These are phyloP conservation scores for Aspergillus phoenicis DNA, from an alignment of 2,329 filamentous ascomycete species.

Conservation along the genomic window DNA sequence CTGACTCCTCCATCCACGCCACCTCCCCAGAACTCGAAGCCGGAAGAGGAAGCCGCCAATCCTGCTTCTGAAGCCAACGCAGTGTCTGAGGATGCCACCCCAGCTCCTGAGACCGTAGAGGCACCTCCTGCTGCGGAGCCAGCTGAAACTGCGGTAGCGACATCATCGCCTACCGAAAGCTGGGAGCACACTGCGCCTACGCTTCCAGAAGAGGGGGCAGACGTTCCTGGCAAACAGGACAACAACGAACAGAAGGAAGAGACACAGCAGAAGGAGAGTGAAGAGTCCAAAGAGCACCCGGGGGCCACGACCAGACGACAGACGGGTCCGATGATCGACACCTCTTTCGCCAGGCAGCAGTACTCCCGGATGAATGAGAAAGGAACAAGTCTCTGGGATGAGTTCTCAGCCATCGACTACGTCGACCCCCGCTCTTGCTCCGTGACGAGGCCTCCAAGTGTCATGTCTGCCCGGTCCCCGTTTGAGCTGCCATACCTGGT, in stretches of 20 bases:
- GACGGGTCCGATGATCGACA: slow-evolving; percentile 33
- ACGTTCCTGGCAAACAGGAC: neutral
- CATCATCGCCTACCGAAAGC: slow-evolving; percentile 9
- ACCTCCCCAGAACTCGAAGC: slow-evolving; percentile 28
- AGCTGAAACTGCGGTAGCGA: neutral
- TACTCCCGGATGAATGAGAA: slow-evolving; percentile 32
- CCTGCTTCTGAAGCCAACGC: slow-evolving; percentile 8
- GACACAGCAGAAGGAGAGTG: neutral
- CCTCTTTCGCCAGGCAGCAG: slow-evolving; percentile 41
- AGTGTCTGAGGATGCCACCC: slow-evolving; percentile 13
- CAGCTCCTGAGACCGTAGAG: neutral
- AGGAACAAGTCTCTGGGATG: slow-evolving; percentile 42
- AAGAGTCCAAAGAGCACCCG: neutral
- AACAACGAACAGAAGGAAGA: neutral
- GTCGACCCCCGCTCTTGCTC: slow-evolving; percentile 26
- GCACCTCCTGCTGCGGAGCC: neutral
- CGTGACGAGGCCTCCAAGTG: slow-evolving; percentile 13
- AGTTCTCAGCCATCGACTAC: slow-evolving; percentile 42
- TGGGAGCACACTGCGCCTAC: slow-evolving; percentile 19
- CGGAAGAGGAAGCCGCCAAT: slow-evolving; percentile 13
- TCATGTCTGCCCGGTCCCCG: slow-evolving; percentile 13
- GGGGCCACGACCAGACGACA: slow-evolving; percentile 8
- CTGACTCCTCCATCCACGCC: slow-evolving; percentile 45
- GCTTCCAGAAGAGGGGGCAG: slow-evolving; percentile 12
- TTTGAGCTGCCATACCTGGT: slow-evolving; percentile 41